Evolutionary conservation across 805 yeast genomes (phyloP), one percentile per base, ranked within the genome.

Genomic region (Kazachstania kunashirensis): DNA sequence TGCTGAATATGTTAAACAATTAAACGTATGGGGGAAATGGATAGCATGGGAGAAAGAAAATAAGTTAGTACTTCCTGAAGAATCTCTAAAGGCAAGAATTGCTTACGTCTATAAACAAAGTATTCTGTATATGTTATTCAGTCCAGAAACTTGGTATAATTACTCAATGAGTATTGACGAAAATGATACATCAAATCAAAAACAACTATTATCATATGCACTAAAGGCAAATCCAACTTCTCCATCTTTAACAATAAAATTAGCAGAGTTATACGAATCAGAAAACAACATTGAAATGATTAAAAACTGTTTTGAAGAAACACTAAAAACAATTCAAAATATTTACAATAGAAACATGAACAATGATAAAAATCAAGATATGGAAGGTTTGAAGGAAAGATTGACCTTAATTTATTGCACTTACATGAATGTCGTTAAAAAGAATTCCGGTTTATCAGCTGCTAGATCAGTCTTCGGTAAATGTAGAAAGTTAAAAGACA

Each of bases 31-130:
- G 92, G 59, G 67, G 31, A 61, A 66, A 12, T 84, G 96, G 95
- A 70, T 86, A 24, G 68, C 68, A 7, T 82, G 92, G 75, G 97
- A 92, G 52, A 70, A 68, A 45, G 62, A 65, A 30, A 88, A 92
- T 55, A 79, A 77, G 31, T 56, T 88, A 42, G 75, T 73, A 17
- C 56, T 82, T 16, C 64, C 69, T 6, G 74, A 71, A 18, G 73
- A 68, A 9, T 49, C 59, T 5, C 51, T 77, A 17, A 63, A 67
- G 19, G 65, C 66, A 35, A 70, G 97, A 50, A 66, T 86, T 11
- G 70, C 70, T 24, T 83, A 77, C 52, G 80, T 79, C n/a, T 84
- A 73, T 55, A 71, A 71, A 46, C 83, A 84, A 55, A 77, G 92
- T 2, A 63, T 77, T 7, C 48, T 55, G 37, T 47, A 47, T 39